Evolutionary conservation across 306 rosid genomes (phyloP).

Genomic region (Trifolium fragiferum): DNA sequence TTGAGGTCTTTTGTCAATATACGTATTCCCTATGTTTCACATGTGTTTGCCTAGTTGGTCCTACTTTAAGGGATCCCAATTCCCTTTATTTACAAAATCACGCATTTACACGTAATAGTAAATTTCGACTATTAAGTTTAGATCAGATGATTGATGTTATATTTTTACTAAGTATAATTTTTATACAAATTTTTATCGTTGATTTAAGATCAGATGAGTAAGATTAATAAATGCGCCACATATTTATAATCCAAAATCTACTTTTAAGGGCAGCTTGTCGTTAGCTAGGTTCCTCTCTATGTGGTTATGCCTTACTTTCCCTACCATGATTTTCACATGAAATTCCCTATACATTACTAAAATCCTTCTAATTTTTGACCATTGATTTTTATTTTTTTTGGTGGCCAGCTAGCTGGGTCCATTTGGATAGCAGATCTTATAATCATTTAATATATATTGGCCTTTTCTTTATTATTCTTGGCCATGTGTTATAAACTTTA

Average conservation of each 20-base stretch:
- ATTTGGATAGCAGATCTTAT: neutral
- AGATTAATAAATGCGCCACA: neutral
- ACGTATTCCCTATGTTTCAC: conserved; percentile 29
- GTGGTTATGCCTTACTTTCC: neutral
- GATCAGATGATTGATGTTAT: too few species aligned
- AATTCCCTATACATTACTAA: neutral
- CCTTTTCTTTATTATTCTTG: neutral
- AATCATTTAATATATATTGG: neutral
- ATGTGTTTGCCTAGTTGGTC: conserved; percentile 29
- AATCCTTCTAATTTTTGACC: neutral
- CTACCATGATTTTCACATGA: conserved; percentile 1
- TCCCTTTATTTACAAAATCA: neutral
- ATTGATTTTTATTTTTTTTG: neutral
- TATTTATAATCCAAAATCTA: neutral
- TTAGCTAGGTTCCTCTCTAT: neutral
- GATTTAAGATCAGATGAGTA: neutral
- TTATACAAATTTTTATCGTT: too few species aligned
- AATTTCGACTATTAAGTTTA: too few species aligned
- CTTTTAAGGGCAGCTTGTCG: neutral
- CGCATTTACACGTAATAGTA: too few species aligned
- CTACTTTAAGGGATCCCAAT: neutral
- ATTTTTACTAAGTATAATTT: too few species aligned
- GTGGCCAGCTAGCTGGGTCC: conserved; percentile 12
- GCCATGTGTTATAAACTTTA: conserved; percentile 3
- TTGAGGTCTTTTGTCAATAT: neutral